phyloP scores from a whole-genome alignment of 257 asterid genomes.

The Solanum sparsipilum region DNA sequence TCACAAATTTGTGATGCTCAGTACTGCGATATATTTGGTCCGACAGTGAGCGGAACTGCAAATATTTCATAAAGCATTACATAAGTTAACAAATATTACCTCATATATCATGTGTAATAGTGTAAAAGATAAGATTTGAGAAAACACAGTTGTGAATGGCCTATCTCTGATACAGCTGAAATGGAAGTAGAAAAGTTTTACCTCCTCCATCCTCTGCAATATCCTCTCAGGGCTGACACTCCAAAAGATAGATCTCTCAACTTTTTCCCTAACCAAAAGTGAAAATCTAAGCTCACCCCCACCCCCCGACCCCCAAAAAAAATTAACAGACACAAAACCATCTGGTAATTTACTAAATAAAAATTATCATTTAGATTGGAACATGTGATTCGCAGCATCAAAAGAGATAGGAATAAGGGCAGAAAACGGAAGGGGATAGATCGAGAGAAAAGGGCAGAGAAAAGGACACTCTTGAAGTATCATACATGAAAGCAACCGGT shows the following conservation, averaged over 20 bases:
- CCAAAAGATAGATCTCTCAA: background rate
- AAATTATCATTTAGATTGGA: background rate
- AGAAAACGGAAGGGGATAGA: background rate
- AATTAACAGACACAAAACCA: background rate
- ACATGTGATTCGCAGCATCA: background rate
- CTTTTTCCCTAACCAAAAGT: background rate
- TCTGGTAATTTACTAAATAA: background rate
- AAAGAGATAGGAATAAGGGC: background rate
- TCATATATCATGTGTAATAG: background rate
- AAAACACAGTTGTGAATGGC: background rate
- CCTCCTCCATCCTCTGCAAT: background rate
- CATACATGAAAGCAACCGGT: background rate
- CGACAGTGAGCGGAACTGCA: constrained; percentile 30
- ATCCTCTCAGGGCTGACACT: background rate
- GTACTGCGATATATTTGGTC: constrained; percentile 82
- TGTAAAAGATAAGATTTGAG: background rate
- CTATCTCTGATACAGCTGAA: background rate
- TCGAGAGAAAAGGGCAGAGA: background rate
- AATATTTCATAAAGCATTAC: background rate
- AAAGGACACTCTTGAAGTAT: background rate
- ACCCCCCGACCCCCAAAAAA: background rate
- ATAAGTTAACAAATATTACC: background rate
- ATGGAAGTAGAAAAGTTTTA: background rate
- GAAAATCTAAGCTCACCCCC: background rate
- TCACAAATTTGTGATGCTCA: constrained; percentile 73